phyloP scores from a whole-genome alignment of 2,329 filamentous ascomycete genomes.

The Fusarium anguioides region DNA sequence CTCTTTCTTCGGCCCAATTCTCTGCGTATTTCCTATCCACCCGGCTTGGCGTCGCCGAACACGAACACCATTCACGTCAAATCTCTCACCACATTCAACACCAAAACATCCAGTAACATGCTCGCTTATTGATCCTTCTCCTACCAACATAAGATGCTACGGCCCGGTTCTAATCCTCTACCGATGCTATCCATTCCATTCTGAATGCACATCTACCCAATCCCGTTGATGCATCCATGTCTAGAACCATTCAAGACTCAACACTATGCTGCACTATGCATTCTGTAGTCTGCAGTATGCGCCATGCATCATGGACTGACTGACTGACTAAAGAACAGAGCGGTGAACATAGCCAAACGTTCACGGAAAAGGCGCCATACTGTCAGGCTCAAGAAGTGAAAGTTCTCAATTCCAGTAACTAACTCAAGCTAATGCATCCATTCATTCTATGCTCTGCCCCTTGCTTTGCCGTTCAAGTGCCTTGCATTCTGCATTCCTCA shows the following conservation, averaged over 20 bases:
- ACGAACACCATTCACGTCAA: conserved; percentile 14
- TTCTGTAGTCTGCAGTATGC: neutral
- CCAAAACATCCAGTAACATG: neutral
- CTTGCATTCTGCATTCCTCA: conserved; percentile 26
- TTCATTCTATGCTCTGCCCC: neutral
- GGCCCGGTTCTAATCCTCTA: conserved; percentile 5
- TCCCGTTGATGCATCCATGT: conserved; percentile 1
- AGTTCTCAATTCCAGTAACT: neutral
- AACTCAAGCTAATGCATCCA: neutral
- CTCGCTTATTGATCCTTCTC: conserved; percentile 3
- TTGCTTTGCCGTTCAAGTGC: conserved; percentile 7
- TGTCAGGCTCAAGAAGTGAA: neutral
- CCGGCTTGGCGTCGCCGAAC: conserved; percentile 33
- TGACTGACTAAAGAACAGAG: neutral
- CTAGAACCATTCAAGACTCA: neutral
- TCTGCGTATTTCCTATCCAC: conserved; percentile 8
- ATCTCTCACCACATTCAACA: conserved; percentile 34
- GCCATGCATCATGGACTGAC: neutral
- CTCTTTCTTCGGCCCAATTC: conserved; percentile 32
- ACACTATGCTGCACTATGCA: neutral
- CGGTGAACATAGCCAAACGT: conserved; percentile 12
- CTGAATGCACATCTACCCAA: neutral
- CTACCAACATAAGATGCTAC: conserved; percentile 25
- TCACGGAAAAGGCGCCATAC: neutral
- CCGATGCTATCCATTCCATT: neutral